A percentile compares a stretch with the other conserved stretches of the same genome.
These are phyloP conservation scores for Yamadazyma conglobata DNA, from an alignment of 1,139 yeast genomes.

Conservation along the genomic window DNA sequence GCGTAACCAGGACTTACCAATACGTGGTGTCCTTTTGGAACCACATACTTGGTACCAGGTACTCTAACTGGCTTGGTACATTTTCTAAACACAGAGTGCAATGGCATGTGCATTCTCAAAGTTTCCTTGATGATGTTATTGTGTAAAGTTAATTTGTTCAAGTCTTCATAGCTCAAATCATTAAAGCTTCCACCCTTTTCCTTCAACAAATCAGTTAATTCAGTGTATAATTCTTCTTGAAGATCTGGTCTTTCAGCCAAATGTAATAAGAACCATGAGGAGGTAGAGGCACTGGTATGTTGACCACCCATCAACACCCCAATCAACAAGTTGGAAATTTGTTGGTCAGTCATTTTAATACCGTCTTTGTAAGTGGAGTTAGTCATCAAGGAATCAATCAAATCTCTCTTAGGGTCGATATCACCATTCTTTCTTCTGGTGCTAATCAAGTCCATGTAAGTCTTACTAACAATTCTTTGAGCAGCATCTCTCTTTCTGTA, in stretches of 20 bases:
- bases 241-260: slow-evolving; percentile 81
- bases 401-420: slow-evolving; percentile 74
- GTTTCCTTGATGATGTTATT: slow-evolving; percentile 89
- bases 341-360: slow-evolving; percentile 87
- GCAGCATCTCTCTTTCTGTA: slow-evolving; percentile 86
- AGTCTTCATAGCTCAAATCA: slow-evolving; percentile 74
- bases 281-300: slow-evolving; percentile 95
- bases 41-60: slow-evolving; percentile 75
- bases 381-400: slow-evolving; percentile 83
- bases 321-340: slow-evolving; percentile 88
- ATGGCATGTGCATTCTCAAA: slow-evolving; percentile 90
- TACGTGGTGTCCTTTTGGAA: slow-evolving; percentile 87
- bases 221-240: slow-evolving; percentile 75
- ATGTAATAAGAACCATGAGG: slow-evolving; percentile 92
- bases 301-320: slow-evolving; percentile 99
- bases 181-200: slow-evolving; percentile 43
- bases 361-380: slow-evolving; percentile 90
- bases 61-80: slow-evolving; percentile 76
- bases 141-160: slow-evolving; percentile 76
- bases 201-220: slow-evolving; percentile 63
- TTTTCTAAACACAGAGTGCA: slow-evolving; percentile 92
- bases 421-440: slow-evolving; percentile 73
- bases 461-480: slow-evolving; percentile 71
- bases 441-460: slow-evolving; percentile 75
- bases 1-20: slow-evolving; percentile 94